Conservation (phyloP, 805 yeast genomes). For the Candida verbasci region DNA sequence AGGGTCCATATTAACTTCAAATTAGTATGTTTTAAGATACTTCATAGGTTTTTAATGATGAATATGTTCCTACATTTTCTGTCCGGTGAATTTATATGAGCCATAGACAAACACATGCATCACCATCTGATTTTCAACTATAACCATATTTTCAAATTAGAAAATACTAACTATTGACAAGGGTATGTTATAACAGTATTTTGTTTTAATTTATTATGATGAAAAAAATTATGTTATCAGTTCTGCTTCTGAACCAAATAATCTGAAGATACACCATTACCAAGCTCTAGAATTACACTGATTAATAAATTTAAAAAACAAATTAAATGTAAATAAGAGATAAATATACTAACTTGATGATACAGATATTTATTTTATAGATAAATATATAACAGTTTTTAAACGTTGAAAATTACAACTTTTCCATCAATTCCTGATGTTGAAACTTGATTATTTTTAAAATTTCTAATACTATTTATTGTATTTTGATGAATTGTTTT, state of each 20-base stretch:
- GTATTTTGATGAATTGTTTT: conserved; percentile 90
- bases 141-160: not conserved
- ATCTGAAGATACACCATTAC: conserved; percentile 74
- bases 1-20: not conserved
- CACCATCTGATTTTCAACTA: conserved; percentile 75
- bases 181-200: conserved; percentile 2
- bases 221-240: conserved; percentile 67
- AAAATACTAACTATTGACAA: conserved; percentile 3
- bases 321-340: not conserved
- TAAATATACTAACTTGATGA: conserved; percentile 3
- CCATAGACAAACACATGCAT: conserved; percentile 88
- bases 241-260: conserved; percentile 92
- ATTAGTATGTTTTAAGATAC: conserved; percentile 4
- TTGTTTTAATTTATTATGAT: conserved; percentile 41
- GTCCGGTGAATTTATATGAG: conserved; percentile 60
- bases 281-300: conserved; percentile 38
- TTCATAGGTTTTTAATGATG: conserved; percentile 26
- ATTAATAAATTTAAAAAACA: conserved; percentile 3
- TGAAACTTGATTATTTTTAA: conserved; percentile 45
- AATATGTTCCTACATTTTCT: conserved; percentile 20
- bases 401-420: conserved; percentile 62
- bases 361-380: not conserved
- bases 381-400: conserved; percentile 4
- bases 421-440: conserved; percentile 88
- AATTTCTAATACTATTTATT: conserved; percentile 59